phyloP scores from a whole-genome alignment of 192 early-diverging fungal species.

The Mortierella hygrophila region DNA sequence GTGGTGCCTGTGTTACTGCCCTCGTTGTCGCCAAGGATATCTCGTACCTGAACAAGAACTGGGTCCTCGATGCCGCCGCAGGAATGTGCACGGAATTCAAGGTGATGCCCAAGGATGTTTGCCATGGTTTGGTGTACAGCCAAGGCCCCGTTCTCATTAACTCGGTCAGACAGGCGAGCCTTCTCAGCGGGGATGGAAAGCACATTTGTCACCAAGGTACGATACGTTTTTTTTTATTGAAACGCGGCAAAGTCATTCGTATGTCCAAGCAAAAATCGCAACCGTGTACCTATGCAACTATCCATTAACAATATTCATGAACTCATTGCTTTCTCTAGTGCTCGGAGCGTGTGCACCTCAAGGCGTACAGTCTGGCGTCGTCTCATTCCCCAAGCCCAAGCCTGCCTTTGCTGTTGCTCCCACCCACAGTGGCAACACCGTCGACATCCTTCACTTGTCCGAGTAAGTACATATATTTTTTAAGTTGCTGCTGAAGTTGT shows the following conservation, averaged over 20 bases:
- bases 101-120: slow-evolving; percentile 57
- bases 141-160: slow-evolving; percentile 61
- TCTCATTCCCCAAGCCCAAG: slow-evolving; percentile 62
- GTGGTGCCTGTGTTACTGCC: slow-evolving; percentile 60
- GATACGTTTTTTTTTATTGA: not conserved
- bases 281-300: no score
- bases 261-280: no score
- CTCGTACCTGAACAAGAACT: slow-evolving; percentile 57
- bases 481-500: not conserved
- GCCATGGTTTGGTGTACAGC: slow-evolving; percentile 60
- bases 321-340: not conserved
- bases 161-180: slow-evolving; percentile 52
- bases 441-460: slow-evolving; percentile 65
- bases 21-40: slow-evolving; percentile 59
- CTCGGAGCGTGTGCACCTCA: slow-evolving; percentile 60
- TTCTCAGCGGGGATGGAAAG: slow-evolving; percentile 58
- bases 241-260: no score
- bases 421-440: slow-evolving; percentile 29
- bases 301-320: not conserved
- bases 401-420: slow-evolving; percentile 44
- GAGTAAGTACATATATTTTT: slow-evolving; percentile 50
- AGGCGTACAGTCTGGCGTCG: slow-evolving; percentile 39
- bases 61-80: slow-evolving; percentile 48
- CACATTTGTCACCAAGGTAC: slow-evolving; percentile 56
- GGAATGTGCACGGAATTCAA: slow-evolving; percentile 52